Evolutionary conservation across 2,329 filamentous ascomycete genomes (phyloP), one percentile per base, ranked within the genome.

Genomic region (Trichoderma guizhouense): DNA sequence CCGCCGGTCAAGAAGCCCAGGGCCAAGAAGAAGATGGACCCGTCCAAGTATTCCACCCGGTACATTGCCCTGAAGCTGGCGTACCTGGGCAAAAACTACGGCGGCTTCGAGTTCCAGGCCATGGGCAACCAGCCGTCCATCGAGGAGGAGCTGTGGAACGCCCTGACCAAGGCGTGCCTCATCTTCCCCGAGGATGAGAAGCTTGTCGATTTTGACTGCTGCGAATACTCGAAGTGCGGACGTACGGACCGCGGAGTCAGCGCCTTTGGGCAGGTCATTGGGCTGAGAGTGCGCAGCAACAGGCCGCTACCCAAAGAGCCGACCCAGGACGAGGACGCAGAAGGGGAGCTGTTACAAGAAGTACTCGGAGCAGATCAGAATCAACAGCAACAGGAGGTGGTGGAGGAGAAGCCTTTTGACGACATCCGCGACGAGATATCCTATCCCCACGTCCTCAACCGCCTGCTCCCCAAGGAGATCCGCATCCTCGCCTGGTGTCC

Each of bases 251-350:
- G 90, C 69, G 96, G 96, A 14, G 96, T 99, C 43, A 98, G 94
- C 81, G 95, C 96, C 3, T 99, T 99, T 83, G 96, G 96, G 0
- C 96, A 99, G 84, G 96, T 99, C 71, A 90, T 99, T 78, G 92
- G 91, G 0, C 83, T 99, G 53, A 85, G 92, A 70, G 91, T 99
- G 18, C 87, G 95, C 79, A 98, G 95, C 81, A 92, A 92, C 76
- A 85, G 88, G 75, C 93, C 93, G 1, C 78, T 91, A 66, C 82
- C 82, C 3, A 77, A 76, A 72, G 80, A 74, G 76, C 74, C 72
- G 73, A 74, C 58, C 8, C 75, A 74, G 12, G 62, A 67, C 14
- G 63, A 39, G 4, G 28, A 43, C 39, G 39, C 30, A 14, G 21
- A 32, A 18, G 9, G 15, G 11, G 15, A 8, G 36, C 32, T 7